These are phyloP conservation scores for Balamuthia mandrillaris DNA, from an alignment of 208 protist genomes.

Conservation along the genomic window DNA sequence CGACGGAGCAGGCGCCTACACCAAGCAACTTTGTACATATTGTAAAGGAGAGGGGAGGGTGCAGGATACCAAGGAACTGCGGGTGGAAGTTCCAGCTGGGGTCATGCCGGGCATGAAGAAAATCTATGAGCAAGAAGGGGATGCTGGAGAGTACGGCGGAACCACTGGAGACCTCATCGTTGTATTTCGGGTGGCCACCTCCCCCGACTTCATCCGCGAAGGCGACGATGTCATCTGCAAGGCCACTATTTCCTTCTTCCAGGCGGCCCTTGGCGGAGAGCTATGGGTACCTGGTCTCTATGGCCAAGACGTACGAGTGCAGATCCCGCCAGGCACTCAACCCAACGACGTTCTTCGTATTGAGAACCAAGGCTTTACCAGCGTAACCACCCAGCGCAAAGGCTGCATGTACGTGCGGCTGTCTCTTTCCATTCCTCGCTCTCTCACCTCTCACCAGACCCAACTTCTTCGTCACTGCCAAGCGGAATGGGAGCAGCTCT, in stretches of 20 bases:
- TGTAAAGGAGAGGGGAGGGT: no score
- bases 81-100: neutral
- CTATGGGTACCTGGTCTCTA: neutral
- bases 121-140: neutral
- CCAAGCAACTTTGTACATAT: no score
- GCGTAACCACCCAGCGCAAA: neutral
- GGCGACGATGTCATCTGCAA: constrained; percentile 1
- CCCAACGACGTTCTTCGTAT: neutral
- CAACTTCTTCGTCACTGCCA: neutral
- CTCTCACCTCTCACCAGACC: neutral
- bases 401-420: neutral
- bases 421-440: neutral
- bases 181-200: neutral
- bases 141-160: constrained; percentile 4
- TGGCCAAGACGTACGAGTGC: neutral
- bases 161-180: neutral
- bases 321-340: neutral
- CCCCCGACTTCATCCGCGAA: neutral
- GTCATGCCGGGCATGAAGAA: neutral
- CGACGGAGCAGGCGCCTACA: neutral
- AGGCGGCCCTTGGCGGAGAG: neutral
- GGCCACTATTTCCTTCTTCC: neutral
- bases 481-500: neutral
- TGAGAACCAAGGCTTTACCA: constrained; percentile 2
- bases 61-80: neutral